These are phyloP conservation scores for Albizia julibrissin DNA, from an alignment of 306 rosid genomes.

Conservation along the genomic window DNA sequence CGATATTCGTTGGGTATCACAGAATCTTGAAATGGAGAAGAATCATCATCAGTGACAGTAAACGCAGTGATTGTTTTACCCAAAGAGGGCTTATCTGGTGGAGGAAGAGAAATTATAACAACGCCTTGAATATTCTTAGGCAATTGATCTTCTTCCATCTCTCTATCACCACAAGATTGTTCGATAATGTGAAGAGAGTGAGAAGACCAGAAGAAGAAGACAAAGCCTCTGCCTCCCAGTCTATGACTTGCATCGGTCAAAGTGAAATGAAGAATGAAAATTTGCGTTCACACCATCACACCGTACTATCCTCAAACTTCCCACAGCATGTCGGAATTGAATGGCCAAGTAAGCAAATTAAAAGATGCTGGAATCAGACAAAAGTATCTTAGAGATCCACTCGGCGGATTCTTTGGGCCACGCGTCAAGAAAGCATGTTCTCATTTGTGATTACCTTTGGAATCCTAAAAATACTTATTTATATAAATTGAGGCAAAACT, in stretches of 20 bases:
- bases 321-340: neutral
- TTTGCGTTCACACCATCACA: neutral
- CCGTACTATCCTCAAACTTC: neutral
- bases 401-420: neutral
- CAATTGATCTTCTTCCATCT: slow-evolving; percentile 55
- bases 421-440: neutral
- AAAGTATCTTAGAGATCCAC: neutral
- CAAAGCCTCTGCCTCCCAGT: neutral
- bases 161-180: neutral
- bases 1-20: slow-evolving; percentile 27
- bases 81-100: slow-evolving; percentile 69
- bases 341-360: slow-evolving; percentile 8
- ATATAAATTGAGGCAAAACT: too few relatives aligned
- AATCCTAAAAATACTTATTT: too few relatives aligned
- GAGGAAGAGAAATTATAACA: slow-evolving; percentile 82
- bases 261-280: neutral
- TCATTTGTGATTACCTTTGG: too few relatives aligned
- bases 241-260: slow-evolving; percentile 14
- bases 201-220: neutral
- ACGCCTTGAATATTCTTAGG: slow-evolving; percentile 53
- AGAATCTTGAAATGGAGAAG: slow-evolving; percentile 29
- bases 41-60: slow-evolving; percentile 40
- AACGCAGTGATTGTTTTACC: slow-evolving; percentile 88
- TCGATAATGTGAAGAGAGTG: neutral
- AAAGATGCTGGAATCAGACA: neutral